A percentile compares a stretch with the other conserved stretches of the same genome.
phyloP scores from a whole-genome alignment of 192 early-diverging fungal genomes.

The Pilaira anomala region DNA sequence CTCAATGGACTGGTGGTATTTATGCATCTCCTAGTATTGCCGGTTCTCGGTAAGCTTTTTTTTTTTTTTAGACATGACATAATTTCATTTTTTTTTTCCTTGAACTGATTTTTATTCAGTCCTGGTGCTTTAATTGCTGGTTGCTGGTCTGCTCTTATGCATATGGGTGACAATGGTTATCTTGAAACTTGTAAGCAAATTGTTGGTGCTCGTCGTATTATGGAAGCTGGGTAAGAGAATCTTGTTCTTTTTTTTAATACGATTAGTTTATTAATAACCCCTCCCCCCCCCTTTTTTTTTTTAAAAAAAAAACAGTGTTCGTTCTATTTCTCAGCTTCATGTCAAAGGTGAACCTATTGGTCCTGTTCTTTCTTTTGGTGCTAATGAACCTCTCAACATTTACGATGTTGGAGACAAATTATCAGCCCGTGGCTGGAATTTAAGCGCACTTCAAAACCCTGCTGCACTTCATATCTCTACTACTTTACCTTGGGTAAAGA shows the following conservation, averaged over 20 bases:
- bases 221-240: slow-evolving; percentile 57
- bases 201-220: slow-evolving; percentile 65
- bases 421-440: slow-evolving; percentile 76
- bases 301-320: slow-evolving; percentile 37
- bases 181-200: slow-evolving; percentile 78
- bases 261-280: background rate
- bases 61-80: background rate
- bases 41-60: slow-evolving; percentile 64
- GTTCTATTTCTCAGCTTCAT: slow-evolving; percentile 60
- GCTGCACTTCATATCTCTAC: slow-evolving; percentile 86
- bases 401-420: slow-evolving; percentile 85
- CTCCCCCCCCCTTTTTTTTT: too few species aligned
- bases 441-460: slow-evolving; percentile 88
- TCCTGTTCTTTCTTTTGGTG: slow-evolving; percentile 71
- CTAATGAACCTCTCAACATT: slow-evolving; percentile 67
- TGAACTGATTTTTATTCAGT: slow-evolving; percentile 26
- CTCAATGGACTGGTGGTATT: slow-evolving; percentile 95
- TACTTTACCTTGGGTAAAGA: slow-evolving; percentile 75
- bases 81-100: background rate
- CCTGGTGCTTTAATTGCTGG: slow-evolving; percentile 93
- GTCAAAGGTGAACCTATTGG: slow-evolving; percentile 81
- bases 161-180: slow-evolving; percentile 86
- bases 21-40: slow-evolving; percentile 92
- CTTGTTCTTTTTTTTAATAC: background rate
- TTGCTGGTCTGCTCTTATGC: slow-evolving; percentile 92